Evolutionary conservation across 1,284 basidiomycete species (phyloP), one percentile per base, ranked within the genome.

Genomic region (Entoloma clypeatum): DNA sequence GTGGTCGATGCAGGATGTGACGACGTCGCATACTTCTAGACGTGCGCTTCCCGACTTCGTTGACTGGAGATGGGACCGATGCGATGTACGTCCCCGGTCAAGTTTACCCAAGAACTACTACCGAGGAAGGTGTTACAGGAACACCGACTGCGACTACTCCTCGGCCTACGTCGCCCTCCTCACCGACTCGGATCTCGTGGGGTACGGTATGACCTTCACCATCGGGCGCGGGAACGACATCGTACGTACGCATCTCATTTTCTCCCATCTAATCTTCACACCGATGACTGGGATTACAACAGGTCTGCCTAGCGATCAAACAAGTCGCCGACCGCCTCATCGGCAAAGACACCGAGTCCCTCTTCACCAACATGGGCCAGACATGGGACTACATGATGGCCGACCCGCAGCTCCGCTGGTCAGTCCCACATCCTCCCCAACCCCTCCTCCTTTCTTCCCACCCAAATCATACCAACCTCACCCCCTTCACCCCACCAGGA

Each of bases 141-240:
- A 95, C 66, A 89, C 87, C 28, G 88, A 90, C 45, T 94, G 92
- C 65, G 92, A 96, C 66, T 97, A 97, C 68, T 92, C 89, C 1
- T 89, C 92, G 1, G 93, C 93, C 2, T 96, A 96, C 61, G 72
- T 96, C 33, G 78, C 79, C 7, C 70, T 97, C 42, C 69, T 79
- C 53, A 93, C 92, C 3, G 74, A 81, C 39, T 67, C 75, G 4
- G 74, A 79, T 40, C 78, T 93, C 35, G 75, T 81, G 39, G 92
- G 92, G 22, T 81, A 91, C 55, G 92, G 93, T 38, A 92, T 95
- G 92, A 94, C 93, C 9, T 96, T 96, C 63, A 95, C 92, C n/a
- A 95, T 94, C 55, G 92, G 93, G 4, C 81, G 92, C 28, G 92
- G 92, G 18, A 97, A 94, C 60, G 94, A 97, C 48, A 92, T 94